Evolutionary conservation across 2,329 filamentous ascomycete genomes (phyloP), one percentile per base, ranked within the genome.

Genomic region (Aspergillus caelatus): DNA sequence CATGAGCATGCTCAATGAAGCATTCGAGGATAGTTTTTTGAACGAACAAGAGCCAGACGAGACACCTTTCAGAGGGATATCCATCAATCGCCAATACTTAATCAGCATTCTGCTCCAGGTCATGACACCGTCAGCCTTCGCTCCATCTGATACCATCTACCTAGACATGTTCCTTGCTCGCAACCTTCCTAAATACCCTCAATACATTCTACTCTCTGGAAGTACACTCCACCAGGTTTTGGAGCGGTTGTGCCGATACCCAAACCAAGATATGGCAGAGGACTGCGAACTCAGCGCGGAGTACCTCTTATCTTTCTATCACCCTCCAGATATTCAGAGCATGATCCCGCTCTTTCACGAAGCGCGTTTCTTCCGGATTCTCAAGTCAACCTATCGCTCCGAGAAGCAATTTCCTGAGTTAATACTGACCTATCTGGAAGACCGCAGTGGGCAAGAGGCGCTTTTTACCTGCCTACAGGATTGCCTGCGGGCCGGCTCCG

Each of bases 111-210:
- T 99, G 62, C 84, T 96, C 12, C 93, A 97, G 75, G 90, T 97
- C 32, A 96, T 99, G 92, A 91, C 89, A 57, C 58, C 68, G 12
- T 81, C 88, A 0, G 82, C 85, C 54, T 98, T 97, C 77, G 86
- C 88, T 0, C 79, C 89, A 0, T 88, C 91, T 65, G 93, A 98
- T 73, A 94, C 91, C 14, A 92, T 99, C 61, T 99, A 97, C 77
- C 86, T 99, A 52, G 93, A 99, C 78, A 99, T 99, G 93, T 99
- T 99, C 74, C 91, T 99, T 74, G 94, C 95, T 21, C 89, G 95
- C 61, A 99, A 97, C 74, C 81, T 99, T 57, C 92, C 96, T 4
- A 99, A 99, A 76, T 99, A 97, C 73, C 93, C 94, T 1, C 94
- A 98, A 75, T 97, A 97, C 72, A 89, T 99, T 57, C 86, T 98